Evolutionary conservation across 257 asterid genomes (phyloP), one percentile per base, ranked within the genome.

Genomic region (Solanum paucissectum): DNA sequence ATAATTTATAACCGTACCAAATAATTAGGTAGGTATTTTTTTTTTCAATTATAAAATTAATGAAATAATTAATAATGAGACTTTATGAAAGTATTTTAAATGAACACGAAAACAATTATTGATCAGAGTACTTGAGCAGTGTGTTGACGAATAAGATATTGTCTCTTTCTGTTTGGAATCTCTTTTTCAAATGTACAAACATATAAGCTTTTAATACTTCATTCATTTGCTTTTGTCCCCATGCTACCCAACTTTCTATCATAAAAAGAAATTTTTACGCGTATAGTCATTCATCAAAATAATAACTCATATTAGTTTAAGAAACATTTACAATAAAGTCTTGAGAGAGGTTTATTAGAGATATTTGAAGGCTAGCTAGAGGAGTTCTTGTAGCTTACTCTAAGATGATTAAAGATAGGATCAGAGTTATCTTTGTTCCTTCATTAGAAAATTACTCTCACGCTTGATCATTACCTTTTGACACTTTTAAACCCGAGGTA

Each of bases 121-220:
- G 64, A 21, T 20, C 27, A 58, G 7, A 58, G n/a, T n/a, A 55
- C n/a, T 55, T 55, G 64, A 55, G 64, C 64, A 55, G 64, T 55
- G 64, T 20, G 66, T 58, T 58, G 66, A 84, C 42, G 90, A 75
- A 83, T 77, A 38, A 77, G 23, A 87, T 9, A 72, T 90, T 90
- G 90, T 90, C 92, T 86, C 87, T 83, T 88, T 88, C 87, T 86
- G 60, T 77, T 86, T 90, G 92, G 92, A 86, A 86, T 88, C 76
- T 86, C 66, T 12, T 20, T 33, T 77, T 71, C 62, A 36, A 13
- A 2, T 46, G 60, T 69, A 83, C 49, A 49, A 81, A 58, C 83
- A 73, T 73, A 73, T 73, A 34, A 73, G 49, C 29, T 74, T 34
- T 74, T 36, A 74, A 73, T 37, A 74, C 87, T 77, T 77, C 84